phyloP scores from a whole-genome alignment of 2,329 filamentous ascomycete species.

The Penicillium verrucosum region DNA sequence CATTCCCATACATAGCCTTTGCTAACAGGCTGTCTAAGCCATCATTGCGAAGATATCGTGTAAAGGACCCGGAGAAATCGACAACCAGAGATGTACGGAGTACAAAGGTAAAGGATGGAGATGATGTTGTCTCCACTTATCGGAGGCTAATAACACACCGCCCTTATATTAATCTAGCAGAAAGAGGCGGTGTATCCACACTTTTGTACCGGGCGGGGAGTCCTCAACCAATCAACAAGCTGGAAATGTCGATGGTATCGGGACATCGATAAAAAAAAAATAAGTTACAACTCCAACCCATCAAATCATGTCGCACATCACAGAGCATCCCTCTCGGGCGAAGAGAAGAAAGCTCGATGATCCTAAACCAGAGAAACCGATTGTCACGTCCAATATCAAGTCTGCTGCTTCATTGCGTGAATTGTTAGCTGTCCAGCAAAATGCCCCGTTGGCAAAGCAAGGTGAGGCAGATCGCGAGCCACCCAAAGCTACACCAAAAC shows the following conservation, averaged over 20 bases:
- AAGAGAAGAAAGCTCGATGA: slow-evolving; percentile 43
- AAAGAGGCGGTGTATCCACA: background rate
- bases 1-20: background rate
- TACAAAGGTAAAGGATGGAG: no score
- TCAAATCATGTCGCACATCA: slow-evolving; percentile 34
- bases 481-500: slow-evolving; percentile 1
- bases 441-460: slow-evolving; percentile 57
- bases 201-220: slow-evolving; percentile 7
- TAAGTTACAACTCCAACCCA: slow-evolving; percentile 16
- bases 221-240: slow-evolving; percentile 16
- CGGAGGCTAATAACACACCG: background rate
- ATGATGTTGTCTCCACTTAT: background rate
- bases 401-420: slow-evolving; percentile 64
- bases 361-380: slow-evolving; percentile 4
- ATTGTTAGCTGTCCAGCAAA: slow-evolving; percentile 68
- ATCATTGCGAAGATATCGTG: background rate
- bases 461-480: slow-evolving; percentile 54
- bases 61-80: background rate
- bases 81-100: background rate
- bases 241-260: slow-evolving; percentile 24
- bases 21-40: background rate
- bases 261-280: slow-evolving; percentile 21
- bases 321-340: slow-evolving; percentile 31
- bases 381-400: slow-evolving; percentile 28
- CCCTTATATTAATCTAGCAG: background rate